These are phyloP conservation scores for Pythium monospermum DNA, from an alignment of 352 stramenopile genomes.

Conservation along the genomic window DNA sequence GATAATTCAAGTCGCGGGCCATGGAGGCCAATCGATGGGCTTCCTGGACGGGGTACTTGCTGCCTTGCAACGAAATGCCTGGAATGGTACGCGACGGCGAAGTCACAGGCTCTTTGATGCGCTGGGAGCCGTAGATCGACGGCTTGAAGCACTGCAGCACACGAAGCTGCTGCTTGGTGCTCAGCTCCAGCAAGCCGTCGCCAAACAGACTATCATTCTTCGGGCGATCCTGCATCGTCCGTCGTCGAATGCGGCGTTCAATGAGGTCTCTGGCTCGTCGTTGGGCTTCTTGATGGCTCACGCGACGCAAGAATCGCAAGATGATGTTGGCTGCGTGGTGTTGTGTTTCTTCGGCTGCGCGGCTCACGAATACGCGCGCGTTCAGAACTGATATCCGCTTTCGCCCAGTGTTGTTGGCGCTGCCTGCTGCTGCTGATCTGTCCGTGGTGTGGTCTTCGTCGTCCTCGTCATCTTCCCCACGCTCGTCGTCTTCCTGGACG, in stretches of 20 bases:
- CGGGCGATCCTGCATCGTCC: conserved; percentile 15
- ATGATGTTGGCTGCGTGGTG: conserved; percentile 51
- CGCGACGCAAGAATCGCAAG: conserved; percentile 41
- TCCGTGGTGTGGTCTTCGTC: too few relatives aligned
- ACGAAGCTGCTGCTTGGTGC: conserved; percentile 35
- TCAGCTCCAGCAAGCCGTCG: too few relatives aligned
- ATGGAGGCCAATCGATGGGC: conserved; percentile 3
- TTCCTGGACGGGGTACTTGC: conserved; percentile 13
- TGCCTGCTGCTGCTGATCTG: too few relatives aligned
- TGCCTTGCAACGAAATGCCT: conserved; percentile 18
- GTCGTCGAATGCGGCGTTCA: conserved; percentile 25
- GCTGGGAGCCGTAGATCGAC: conserved; percentile 31
- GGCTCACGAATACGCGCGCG: conserved; percentile 2
- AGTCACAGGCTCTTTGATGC: neutral
- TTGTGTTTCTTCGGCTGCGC: conserved; percentile 23
- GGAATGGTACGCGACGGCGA: conserved; percentile 2
- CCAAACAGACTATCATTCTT: conserved; percentile 11
- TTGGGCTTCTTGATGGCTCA: conserved; percentile 28
- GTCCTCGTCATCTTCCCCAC: too few relatives aligned
- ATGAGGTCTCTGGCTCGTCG: conserved; percentile 26
- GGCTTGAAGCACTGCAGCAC: conserved; percentile 66
- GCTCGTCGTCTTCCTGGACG: too few relatives aligned
- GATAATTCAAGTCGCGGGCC: conserved; percentile 5
- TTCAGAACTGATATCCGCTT: conserved; percentile 16
- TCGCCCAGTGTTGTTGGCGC: too few relatives aligned